These are phyloP conservation scores for Petrea volubilis DNA, from an alignment of 257 asterid genomes.

Conservation along the genomic window DNA sequence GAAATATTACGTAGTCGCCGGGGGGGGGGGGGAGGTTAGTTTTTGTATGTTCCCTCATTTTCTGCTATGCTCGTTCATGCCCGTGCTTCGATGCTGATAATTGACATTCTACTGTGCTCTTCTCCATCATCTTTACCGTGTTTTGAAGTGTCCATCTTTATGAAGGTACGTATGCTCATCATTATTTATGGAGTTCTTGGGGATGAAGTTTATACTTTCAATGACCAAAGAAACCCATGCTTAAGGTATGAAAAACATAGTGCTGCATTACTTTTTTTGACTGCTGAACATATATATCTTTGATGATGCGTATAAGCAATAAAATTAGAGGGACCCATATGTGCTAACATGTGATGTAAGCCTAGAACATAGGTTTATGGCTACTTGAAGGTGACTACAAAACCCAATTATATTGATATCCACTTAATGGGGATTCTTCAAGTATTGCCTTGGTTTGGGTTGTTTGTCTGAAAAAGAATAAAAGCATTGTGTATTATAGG, in stretches of 20 bases:
- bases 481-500: background rate
- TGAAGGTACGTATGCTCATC: background rate
- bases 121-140: too few relatives aligned
- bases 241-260: constrained; percentile 22
- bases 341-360: constrained; percentile 27
- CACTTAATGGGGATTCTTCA: background rate
- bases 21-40: too few relatives aligned
- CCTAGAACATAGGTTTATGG: constrained; percentile 16
- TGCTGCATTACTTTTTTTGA: background rate
- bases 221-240: too few relatives aligned
- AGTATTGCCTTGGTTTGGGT: background rate
- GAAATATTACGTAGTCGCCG: background rate
- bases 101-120: too few relatives aligned
- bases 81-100: too few relatives aligned
- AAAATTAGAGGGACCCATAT: constrained; percentile 26
- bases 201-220: background rate
- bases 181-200: background rate
- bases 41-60: too few relatives aligned
- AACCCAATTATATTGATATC: background rate
- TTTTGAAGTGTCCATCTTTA: too few relatives aligned
- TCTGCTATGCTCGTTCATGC: too few relatives aligned
- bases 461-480: background rate
- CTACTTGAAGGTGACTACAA: constrained; percentile 9
- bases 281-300: constrained; percentile 2
- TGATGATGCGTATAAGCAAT: constrained; percentile 47